phyloP scores from a whole-genome alignment of 768 basidiomycete genomes.

The Boletus insuetus region DNA sequence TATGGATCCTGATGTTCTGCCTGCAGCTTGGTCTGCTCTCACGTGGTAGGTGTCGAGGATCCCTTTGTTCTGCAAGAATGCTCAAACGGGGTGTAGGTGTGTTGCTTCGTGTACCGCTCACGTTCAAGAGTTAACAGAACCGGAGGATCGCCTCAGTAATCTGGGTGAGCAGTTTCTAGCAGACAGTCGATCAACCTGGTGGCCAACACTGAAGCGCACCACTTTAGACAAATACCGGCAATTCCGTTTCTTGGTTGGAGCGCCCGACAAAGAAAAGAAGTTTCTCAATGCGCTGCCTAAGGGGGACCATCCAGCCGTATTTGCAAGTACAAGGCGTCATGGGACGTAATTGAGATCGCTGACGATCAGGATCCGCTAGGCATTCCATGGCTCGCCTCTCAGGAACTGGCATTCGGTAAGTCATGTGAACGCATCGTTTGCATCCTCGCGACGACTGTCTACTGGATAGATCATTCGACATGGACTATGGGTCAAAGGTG shows the following conservation, averaged over 20 bases:
- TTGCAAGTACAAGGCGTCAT: not conserved
- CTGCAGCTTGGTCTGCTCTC: constrained; percentile 64
- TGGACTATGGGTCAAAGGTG: constrained; percentile 60
- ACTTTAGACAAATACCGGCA: constrained; percentile 36
- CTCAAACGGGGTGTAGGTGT: constrained; percentile 42
- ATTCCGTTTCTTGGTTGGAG: constrained; percentile 68
- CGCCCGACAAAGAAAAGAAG: constrained; percentile 69
- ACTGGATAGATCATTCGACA: constrained; percentile 60
- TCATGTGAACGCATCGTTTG: not conserved
- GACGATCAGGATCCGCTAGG: constrained; percentile 34
- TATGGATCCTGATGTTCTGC: constrained; percentile 44
- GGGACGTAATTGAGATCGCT: not conserved
- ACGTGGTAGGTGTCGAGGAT: constrained; percentile 45
- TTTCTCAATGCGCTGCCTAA: constrained; percentile 49
- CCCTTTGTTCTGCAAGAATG: not conserved
- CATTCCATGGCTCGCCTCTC: constrained; percentile 65
- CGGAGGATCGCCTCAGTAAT: constrained; percentile 53
- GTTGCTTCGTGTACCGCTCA: constrained; percentile 73
- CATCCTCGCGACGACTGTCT: not conserved
- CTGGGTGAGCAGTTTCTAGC: constrained; percentile 37
- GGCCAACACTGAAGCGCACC: not conserved
- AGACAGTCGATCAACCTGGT: not conserved
- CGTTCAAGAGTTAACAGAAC: constrained; percentile 57
- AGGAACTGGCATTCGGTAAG: constrained; percentile 71
- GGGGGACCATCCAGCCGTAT: constrained; percentile 28